A percentile compares a stretch with the other conserved stretches of the same genome.
Evolutionary conservation across 768 basidiomycete species (phyloP).

Genomic region (Rhodotorula sphaerocarpa): DNA sequence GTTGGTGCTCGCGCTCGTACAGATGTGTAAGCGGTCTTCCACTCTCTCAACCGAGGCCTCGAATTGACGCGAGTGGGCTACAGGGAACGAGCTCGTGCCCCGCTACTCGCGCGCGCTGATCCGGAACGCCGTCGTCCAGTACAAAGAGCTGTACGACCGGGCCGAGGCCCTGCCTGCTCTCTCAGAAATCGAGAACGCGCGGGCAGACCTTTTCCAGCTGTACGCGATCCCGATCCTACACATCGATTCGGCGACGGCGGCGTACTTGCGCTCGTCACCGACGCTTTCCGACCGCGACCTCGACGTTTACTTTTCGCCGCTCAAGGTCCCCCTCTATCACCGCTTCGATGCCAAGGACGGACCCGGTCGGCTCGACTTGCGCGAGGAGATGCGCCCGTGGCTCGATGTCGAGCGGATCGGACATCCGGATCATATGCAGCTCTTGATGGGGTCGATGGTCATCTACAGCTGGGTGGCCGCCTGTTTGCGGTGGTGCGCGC

Average conservation of each 20-base stretch:
- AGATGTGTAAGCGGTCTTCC: conserved; percentile 8
- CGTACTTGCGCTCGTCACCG: conserved; percentile 6
- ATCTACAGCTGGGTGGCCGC: conserved; percentile 3
- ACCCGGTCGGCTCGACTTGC: background rate
- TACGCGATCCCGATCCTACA: conserved; percentile 7
- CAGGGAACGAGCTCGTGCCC: conserved; percentile 12
- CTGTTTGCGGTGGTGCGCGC: conserved; percentile 1
- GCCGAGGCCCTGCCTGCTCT: background rate
- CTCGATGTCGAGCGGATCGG: conserved; percentile 2
- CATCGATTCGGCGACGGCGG: background rate
- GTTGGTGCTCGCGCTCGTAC: background rate
- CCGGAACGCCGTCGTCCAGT: conserved; percentile 2
- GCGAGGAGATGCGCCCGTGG: background rate
- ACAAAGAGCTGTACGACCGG: conserved; percentile 10
- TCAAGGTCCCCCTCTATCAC: background rate
- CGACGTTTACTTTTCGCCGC: background rate
- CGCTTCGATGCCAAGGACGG: no score
- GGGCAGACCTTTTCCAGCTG: background rate
- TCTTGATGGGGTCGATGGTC: background rate
- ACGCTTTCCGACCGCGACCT: conserved; percentile 1
- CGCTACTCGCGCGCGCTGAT: conserved; percentile 8
- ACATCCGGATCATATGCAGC: background rate
- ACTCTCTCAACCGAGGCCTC: no score
- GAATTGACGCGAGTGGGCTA: background rate
- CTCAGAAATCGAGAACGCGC: no score